Evolutionary conservation across 495 filamentous ascomycete genomes (phyloP).

Genomic region (Hyaloscypha finlandica): DNA sequence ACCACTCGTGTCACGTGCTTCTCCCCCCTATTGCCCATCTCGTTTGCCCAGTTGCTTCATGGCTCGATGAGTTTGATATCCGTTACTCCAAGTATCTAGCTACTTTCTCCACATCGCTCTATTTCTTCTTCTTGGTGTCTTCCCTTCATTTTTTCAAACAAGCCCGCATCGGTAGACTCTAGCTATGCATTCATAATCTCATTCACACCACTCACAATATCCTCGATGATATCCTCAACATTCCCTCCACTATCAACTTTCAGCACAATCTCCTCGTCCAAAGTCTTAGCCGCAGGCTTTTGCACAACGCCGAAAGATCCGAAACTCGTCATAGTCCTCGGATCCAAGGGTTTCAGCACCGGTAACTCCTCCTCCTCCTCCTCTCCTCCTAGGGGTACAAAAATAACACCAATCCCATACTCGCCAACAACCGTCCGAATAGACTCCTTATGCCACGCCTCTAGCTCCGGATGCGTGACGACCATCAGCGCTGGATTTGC

Average conservation of each 20-base stretch:
- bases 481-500: constrained; percentile 30
- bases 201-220: constrained; percentile 23
- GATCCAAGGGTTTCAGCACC: constrained; percentile 28
- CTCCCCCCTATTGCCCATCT: no score
- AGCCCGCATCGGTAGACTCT: no score
- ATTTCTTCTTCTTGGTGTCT: no score
- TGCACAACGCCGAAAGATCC: constrained; percentile 6
- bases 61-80: no score
- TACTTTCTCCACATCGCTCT: no score
- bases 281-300: constrained; percentile 7
- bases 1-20: no score
- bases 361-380: constrained; percentile 27
- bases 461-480: constrained; percentile 29
- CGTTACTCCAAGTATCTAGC: no score
- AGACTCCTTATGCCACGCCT: constrained; percentile 23
- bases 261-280: constrained; percentile 27
- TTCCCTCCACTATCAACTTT: constrained; percentile 20
- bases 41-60: no score
- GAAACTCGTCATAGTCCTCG: constrained; percentile 28
- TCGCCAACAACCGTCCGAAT: constrained; percentile 23
- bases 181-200: constrained; percentile 28
- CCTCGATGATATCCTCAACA: constrained; percentile 20
- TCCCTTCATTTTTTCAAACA: no score
- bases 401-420: constrained; percentile 30
- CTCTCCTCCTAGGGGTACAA: constrained; percentile 28